Percentiles rank a stretch among this genome's conserved stretches.
These are phyloP conservation scores for Phialophora verrucosa DNA, from an alignment of 2,329 filamentous ascomycete species.

Conservation along the genomic window DNA sequence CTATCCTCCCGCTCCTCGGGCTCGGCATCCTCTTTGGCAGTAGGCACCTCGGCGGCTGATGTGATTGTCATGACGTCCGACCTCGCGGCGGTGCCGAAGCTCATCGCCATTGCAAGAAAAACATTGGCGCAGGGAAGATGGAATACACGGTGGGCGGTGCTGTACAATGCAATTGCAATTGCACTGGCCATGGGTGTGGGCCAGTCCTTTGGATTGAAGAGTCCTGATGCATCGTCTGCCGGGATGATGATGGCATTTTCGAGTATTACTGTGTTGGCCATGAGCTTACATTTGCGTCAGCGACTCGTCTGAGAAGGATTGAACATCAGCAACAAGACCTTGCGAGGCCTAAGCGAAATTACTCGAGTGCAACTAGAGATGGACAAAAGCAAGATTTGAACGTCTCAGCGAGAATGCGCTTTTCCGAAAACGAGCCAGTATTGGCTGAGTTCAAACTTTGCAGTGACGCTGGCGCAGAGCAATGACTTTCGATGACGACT, in stretches of 20 bases:
- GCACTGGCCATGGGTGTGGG: conserved; percentile 66
- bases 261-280: conserved; percentile 22
- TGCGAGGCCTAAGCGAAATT: not conserved
- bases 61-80: conserved; percentile 67
- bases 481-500: not conserved
- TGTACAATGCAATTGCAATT: conserved; percentile 73
- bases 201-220: conserved; percentile 10
- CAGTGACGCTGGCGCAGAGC: not conserved
- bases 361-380: not conserved
- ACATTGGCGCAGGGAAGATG: conserved; percentile 60
- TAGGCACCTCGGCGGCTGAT: conserved; percentile 68
- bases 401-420: not conserved
- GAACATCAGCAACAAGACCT: not conserved
- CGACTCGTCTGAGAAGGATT: conserved; percentile 10
- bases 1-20: conserved; percentile 10
- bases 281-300: conserved; percentile 21
- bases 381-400: not conserved
- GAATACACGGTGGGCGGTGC: conserved; percentile 72
- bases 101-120: conserved; percentile 60
- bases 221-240: conserved; percentile 22
- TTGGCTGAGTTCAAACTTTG: not conserved
- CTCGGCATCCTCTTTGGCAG: conserved; percentile 55
- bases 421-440: not conserved
- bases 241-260: conserved; percentile 34
- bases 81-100: conserved; percentile 62